Evolutionary conservation across 1,284 basidiomycete species (phyloP).

Genomic region (Trichosporon ovoides): DNA sequence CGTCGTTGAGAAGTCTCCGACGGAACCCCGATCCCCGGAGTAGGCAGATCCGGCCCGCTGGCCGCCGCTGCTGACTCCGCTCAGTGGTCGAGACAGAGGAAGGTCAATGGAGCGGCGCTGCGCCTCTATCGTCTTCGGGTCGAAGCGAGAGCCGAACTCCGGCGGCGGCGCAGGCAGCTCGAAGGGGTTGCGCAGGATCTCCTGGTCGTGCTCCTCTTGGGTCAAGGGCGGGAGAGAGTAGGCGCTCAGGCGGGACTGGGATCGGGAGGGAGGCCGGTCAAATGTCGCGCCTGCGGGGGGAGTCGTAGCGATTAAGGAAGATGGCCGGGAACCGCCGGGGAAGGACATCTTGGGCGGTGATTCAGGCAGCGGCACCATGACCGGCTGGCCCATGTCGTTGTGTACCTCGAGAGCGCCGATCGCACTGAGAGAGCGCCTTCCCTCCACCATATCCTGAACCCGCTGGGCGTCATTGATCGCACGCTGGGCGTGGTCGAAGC

Average conservation of each 20-base stretch:
- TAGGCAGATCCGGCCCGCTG: neutral
- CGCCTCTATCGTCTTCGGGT: conserved; percentile 33
- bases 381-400: conserved; percentile 18
- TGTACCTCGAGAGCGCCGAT: conserved; percentile 11
- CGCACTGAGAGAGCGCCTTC: conserved; percentile 8
- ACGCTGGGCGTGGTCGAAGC: conserved; percentile 2
- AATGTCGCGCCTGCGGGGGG: neutral
- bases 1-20: neutral
- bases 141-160: conserved; percentile 37
- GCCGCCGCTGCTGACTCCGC: neutral
- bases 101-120: conserved; percentile 16
- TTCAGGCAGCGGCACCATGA: conserved; percentile 29
- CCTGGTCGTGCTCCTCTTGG: conserved; percentile 20
- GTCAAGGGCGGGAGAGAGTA: conserved; percentile 5
- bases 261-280: neutral
- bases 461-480: conserved; percentile 9
- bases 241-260: conserved; percentile 4
- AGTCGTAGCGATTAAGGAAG: neutral
- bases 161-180: conserved; percentile 40
- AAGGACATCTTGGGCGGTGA: conserved; percentile 16
- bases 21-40: neutral
- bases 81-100: neutral
- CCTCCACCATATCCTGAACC: neutral
- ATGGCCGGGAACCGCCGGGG: neutral
- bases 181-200: conserved; percentile 37